A percentile compares a stretch with the other conserved stretches of the same genome.
These are phyloP conservation scores for Talaromyces sp. DNA, from an alignment of 2,329 filamentous ascomycete genomes.

Conservation along the genomic window DNA sequence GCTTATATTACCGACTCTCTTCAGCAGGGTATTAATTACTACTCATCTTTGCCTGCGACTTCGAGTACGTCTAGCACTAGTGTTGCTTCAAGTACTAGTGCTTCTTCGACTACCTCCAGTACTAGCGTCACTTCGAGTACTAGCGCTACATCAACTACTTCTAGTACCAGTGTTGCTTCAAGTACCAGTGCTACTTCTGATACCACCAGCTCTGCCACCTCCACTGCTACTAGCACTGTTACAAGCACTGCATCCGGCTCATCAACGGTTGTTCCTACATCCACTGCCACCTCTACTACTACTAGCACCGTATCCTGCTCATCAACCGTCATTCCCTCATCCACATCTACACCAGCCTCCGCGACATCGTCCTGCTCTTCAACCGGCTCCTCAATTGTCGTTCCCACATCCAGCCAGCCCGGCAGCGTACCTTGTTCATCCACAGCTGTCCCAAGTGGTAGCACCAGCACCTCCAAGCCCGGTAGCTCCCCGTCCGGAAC, in stretches of 20 bases:
- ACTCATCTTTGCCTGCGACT: constrained; percentile 18
- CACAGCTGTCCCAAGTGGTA: neutral
- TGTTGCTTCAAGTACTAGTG: neutral
- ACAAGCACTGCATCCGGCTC: neutral
- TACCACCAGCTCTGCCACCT: neutral
- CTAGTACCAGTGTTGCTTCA: neutral
- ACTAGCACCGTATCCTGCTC: neutral
- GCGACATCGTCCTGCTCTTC: neutral
- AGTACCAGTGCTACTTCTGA: neutral
- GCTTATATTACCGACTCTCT: constrained; percentile 32
- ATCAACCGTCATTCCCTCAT: neutral
- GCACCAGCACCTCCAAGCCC: neutral
- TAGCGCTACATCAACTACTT: neutral
- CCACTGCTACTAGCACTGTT: neutral
- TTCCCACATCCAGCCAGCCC: neutral
- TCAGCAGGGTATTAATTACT: constrained; percentile 32
- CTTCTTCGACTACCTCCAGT: neutral
- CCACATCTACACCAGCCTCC: neutral
- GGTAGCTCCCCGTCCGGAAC: neutral
- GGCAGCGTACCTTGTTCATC: neutral
- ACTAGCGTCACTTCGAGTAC: neutral
- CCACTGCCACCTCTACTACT: neutral
- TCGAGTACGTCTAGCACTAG: neutral
- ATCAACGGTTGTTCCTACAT: neutral
- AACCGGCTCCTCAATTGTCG: neutral